Percentiles rank a stretch among this genome's conserved stretches.
Evolutionary conservation across 805 yeast genomes (phyloP).

Genomic region (Lachancea cidri): DNA sequence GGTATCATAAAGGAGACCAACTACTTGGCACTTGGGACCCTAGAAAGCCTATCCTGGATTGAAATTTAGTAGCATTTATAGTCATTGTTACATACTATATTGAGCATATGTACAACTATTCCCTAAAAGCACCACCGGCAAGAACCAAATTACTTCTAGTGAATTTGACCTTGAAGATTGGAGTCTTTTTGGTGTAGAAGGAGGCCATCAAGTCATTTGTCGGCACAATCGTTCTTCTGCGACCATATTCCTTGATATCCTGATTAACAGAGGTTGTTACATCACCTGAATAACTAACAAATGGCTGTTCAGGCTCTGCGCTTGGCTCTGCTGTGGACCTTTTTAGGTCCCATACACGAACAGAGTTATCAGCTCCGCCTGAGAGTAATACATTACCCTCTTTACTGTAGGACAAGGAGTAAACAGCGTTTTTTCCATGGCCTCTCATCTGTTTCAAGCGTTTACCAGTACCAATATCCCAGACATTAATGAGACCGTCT

Average conservation of each 20-base stretch:
- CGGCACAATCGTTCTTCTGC: conserved; percentile 68
- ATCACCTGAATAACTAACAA: conserved; percentile 34
- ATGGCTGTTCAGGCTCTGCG: conserved; percentile 69
- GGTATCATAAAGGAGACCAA: conserved; percentile 15
- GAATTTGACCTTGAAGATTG: conserved; percentile 88
- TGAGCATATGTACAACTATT: conserved; percentile 20
- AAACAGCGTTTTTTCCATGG: conserved; percentile 82
- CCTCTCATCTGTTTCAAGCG: conserved; percentile 89
- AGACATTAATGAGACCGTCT: conserved; percentile 78
- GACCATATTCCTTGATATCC: conserved; percentile 45
- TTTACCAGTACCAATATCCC: conserved; percentile 94
- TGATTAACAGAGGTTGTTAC: conserved; percentile 29
- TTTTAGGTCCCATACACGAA: conserved; percentile 94
- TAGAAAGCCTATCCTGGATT: conserved; percentile 17
- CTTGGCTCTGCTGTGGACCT: conserved; percentile 76
- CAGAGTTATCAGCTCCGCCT: conserved; percentile 88
- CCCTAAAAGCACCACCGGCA: conserved; percentile 84
- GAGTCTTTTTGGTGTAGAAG: conserved; percentile 88
- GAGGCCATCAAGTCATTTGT: conserved; percentile 89
- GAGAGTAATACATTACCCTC: conserved; percentile 89
- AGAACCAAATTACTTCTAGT: conserved; percentile 86
- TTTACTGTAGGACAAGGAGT: conserved; percentile 75
- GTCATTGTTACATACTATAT: not conserved
- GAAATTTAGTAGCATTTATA: not conserved
- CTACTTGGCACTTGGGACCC: conserved; percentile 21